A percentile compares a stretch with the other conserved stretches of the same genome.
Conservation (phyloP, 805 yeast species). For the Candida rishiriensis region DNA sequence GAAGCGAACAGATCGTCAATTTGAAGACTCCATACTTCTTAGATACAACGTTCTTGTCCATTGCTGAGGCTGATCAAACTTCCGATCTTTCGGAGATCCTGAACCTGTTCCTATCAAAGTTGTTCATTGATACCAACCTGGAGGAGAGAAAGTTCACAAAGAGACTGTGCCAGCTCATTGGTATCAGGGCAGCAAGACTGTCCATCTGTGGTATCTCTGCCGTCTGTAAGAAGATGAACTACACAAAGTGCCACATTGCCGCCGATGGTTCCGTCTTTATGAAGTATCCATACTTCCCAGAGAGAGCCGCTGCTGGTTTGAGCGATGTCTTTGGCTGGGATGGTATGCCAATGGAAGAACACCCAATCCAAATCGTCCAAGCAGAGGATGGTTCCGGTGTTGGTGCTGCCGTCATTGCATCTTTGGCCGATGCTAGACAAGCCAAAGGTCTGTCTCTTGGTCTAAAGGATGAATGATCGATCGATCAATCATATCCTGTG, state of each 20-base stretch:
- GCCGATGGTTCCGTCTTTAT: slow-evolving; percentile 97
- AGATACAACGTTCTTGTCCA: slow-evolving; percentile 88
- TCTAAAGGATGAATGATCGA: slow-evolving; percentile 15
- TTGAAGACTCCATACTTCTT: slow-evolving; percentile 65
- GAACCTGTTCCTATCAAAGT: slow-evolving; percentile 54
- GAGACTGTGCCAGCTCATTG: slow-evolving; percentile 79
- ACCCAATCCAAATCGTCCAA: slow-evolving; percentile 81
- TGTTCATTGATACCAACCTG: slow-evolving; percentile 63
- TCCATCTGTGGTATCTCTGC: slow-evolving; percentile 97
- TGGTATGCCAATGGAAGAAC: slow-evolving; percentile 38
- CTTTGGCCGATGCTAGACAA: slow-evolving; percentile 80
- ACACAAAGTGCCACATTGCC: slow-evolving; percentile 80
- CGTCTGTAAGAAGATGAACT: slow-evolving; percentile 82
- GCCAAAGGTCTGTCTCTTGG: slow-evolving; percentile 69
- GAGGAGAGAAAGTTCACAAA: slow-evolving; percentile 84
- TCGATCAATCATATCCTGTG: too few species aligned
- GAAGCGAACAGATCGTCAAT: slow-evolving; percentile 55
- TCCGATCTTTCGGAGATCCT: slow-evolving; percentile 77
- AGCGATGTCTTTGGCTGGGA: slow-evolving; percentile 90
- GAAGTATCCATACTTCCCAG: slow-evolving; percentile 90
- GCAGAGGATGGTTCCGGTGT: slow-evolving; percentile 99
- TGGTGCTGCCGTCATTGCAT: slow-evolving; percentile 98
- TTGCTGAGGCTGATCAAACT: slow-evolving; percentile 85
- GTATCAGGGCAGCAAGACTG: slow-evolving; percentile 90
- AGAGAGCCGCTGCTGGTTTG: slow-evolving; percentile 88